Evolutionary conservation across 768 basidiomycete species (phyloP), one percentile per base, ranked within the genome.

Genomic region (Boletus huronensis): DNA sequence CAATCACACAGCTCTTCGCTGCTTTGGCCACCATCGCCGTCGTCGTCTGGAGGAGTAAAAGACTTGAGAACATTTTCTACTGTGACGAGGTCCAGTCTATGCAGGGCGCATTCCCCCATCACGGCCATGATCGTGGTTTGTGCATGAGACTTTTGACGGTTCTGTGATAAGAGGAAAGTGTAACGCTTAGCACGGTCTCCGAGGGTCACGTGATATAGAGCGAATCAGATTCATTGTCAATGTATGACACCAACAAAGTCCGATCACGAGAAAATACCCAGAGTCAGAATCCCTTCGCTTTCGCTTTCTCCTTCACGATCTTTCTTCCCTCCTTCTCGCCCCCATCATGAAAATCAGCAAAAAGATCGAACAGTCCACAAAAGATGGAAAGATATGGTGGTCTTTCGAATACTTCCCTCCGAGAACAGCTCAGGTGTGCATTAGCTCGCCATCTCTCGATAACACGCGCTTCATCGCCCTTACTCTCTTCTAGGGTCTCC

Each of bases 391-490:
- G 65, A 75, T 91, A 55, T 97, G 94, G 89, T 99, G 95, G 95
- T 94, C 92, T 35, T 98, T 99, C 70, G 96, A 99, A 70, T 98
- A 94, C 75, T 98, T 99, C 66, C 96, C 97, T 53, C 95, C 92
- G 21, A 79, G 94, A 59, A 97, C 94, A 32, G 93, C 93, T 47
- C 94, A 96, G 84, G 92, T 93, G 58, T 54, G 72, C 65, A 36
- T 52, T 35, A 29, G 19, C 46, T 54, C 14, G 5, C 43, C 35
- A 17, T 43, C 41, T 29, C 34, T n/a, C n/a, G 9, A 34, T 32
- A 23, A 32, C 48, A 38, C 26, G 38, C 32, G 29, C 52, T 55
- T 38, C 25, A 60, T 39, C 9, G 2, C 3, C n/a, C 52, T 51
- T 25, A 10, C 25, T 19, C 19, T 43, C 34, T 29, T 14, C 35